phyloP scores from a whole-genome alignment of 306 rosid genomes.

The Heteromeles arbutifolia region DNA sequence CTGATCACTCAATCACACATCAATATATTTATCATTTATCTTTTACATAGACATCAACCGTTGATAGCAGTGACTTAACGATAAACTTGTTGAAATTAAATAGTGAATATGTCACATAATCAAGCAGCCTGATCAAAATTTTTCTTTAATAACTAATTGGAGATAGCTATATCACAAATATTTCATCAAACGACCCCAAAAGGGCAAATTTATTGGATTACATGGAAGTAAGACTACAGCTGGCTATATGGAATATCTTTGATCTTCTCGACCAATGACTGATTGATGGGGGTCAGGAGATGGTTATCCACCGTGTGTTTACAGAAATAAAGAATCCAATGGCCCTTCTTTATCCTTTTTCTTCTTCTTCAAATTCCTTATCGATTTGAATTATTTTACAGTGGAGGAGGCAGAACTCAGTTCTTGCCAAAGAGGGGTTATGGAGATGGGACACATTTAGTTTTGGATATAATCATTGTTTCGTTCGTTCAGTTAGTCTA shows the following conservation, averaged over 20 bases:
- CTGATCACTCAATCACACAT: too few relatives aligned
- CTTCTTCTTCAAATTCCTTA: neutral
- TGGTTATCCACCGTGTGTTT: conserved; percentile 17
- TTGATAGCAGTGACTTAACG: too few relatives aligned
- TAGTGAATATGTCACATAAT: too few relatives aligned
- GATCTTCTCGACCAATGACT: conserved; percentile 9
- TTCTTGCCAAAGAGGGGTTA: neutral
- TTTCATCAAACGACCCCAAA: neutral
- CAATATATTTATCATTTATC: too few relatives aligned
- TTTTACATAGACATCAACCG: too few relatives aligned
- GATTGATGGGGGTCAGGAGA: neutral
- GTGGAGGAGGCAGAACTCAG: neutral
- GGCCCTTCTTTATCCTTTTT: neutral
- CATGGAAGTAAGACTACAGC: conserved; percentile 5
- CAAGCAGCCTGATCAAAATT: neutral
- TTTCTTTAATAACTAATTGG: neutral
- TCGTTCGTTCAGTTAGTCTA: neutral
- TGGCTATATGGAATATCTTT: conserved; percentile 12
- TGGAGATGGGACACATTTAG: neutral
- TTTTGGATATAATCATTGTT: neutral
- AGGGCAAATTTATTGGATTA: neutral
- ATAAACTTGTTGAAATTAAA: neutral
- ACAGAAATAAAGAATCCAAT: conserved; percentile 15
- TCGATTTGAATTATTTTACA: neutral
- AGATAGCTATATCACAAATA: neutral